phyloP scores from a whole-genome alignment of 129 eudicot genomes.

The Glebionis coronaria region DNA sequence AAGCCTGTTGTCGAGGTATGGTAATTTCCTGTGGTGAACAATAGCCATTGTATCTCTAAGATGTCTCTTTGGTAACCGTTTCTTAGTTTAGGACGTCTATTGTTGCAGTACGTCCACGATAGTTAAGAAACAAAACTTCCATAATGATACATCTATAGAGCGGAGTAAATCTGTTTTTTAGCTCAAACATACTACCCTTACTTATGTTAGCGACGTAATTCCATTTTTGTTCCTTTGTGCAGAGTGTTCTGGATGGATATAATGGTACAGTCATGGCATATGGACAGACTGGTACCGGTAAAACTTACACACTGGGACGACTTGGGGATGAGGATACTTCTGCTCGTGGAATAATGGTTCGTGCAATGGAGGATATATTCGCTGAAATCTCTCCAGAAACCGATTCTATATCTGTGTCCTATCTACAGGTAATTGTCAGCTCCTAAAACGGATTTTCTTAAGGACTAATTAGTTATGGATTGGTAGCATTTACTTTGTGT shows the following conservation, averaged over 20 bases:
- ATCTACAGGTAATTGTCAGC: conserved; percentile 62
- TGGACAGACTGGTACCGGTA: conserved; percentile 97
- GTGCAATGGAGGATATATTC: conserved; percentile 91
- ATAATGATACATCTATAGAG: too few relatives aligned
- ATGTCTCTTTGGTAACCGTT: too few relatives aligned
- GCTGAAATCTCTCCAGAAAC: conserved; percentile 58
- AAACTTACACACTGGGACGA: conserved; percentile 89
- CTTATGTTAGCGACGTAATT: background rate
- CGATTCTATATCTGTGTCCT: conserved; percentile 73
- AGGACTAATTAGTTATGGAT: background rate
- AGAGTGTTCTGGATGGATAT: conserved; percentile 96
- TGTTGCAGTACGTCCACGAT: too few relatives aligned
- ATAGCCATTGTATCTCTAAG: too few relatives aligned
- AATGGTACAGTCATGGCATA: conserved; percentile 98
- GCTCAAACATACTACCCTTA: too few relatives aligned
- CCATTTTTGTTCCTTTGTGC: conserved; percentile 13
- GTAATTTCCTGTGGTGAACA: background rate
- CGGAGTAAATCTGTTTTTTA: too few relatives aligned
- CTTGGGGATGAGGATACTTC: conserved; percentile 92
- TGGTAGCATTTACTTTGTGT: background rate
- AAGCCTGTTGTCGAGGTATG: conserved; percentile 96
- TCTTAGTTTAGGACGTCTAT: too few relatives aligned
- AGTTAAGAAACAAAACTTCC: too few relatives aligned
- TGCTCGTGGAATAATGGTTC: conserved; percentile 97
- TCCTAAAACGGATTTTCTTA: background rate